Evolutionary conservation across 2,329 filamentous ascomycete species (phyloP), one percentile per base, ranked within the genome.

Genomic region (Keithomyces neogunnii): DNA sequence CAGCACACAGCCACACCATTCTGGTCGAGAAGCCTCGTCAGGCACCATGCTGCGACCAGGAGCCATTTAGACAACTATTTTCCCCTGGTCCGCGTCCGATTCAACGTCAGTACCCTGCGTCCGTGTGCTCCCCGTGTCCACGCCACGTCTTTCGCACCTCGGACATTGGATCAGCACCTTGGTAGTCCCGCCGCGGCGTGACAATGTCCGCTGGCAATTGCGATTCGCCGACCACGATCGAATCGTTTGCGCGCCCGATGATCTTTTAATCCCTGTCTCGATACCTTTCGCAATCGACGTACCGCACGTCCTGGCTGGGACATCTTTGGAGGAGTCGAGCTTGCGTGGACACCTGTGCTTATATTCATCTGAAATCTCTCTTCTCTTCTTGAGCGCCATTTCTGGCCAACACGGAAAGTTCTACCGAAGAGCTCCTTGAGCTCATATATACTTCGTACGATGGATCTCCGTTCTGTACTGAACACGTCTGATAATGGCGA

Each of bases 391-490:
- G 47, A 47, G n/a, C 13, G n/a, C 11, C 35, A 32, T n/a, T 35
- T 33, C n/a, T 36, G 42, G 13, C 38, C 47, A 46, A 47, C n/a
- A 13, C 10, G 36, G 26, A 31, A 30, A 8, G 2, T 35, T 5
- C 36, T 28, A 36, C 36, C 3, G 5, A 44, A 32, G 32, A 39
- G 13, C 45, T 19, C 19, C 26, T 6, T 38, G 35, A 26, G 36
- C 19, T n/a, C 32, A 45, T 10, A 51, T 13, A 32, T 5, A 35
- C 26, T 10, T 7, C 33, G 19, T 55, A 62, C 52, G 50, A 74
- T 81, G 77, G 76, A 80, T 69, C 70, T 81, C 52, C 66, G 70
- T 56, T 73, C 72, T 13, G 76, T 83, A 59, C 66, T 82, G 46
- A 82, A 81, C 63, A 69, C 72, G 28, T 71, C 74, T 36, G 78